phyloP scores from a whole-genome alignment of 257 asterid species.

The Solanum arcanum region DNA sequence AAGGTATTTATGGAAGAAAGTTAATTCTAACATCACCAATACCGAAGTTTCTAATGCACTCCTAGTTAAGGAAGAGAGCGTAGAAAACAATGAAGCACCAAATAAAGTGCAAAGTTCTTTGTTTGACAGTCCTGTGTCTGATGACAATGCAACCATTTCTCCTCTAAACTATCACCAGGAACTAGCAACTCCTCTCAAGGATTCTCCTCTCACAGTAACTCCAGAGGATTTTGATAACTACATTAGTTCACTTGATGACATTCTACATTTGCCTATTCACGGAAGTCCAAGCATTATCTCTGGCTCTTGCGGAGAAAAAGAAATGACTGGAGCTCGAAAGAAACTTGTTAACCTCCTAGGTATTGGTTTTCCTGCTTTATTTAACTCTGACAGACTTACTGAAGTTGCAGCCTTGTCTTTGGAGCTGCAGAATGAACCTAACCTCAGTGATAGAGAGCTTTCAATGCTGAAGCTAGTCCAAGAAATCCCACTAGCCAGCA shows the following conservation, averaged over 20 bases:
- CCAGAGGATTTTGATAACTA: slow-evolving; percentile 22
- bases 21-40: not conserved
- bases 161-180: not conserved
- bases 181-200: not conserved
- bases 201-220: slow-evolving; percentile 1
- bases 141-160: not conserved
- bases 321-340: slow-evolving; percentile 6
- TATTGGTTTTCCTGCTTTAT: slow-evolving; percentile 12
- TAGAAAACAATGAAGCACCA: not conserved
- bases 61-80: not conserved
- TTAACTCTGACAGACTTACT: slow-evolving; percentile 9
- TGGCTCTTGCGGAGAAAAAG: not conserved
- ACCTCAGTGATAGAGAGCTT: slow-evolving; percentile 11
- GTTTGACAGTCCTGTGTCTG: not conserved
- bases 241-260: slow-evolving; percentile 29
- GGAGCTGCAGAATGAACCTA: slow-evolving; percentile 20
- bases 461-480: slow-evolving; percentile 22
- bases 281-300: not conserved
- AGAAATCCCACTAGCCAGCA: slow-evolving; percentile 16
- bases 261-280: slow-evolving; percentile 4
- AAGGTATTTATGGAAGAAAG: not conserved
- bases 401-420: slow-evolving; percentile 8
- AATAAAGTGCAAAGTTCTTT: not conserved
- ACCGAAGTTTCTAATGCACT: not conserved
- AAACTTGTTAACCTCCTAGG: slow-evolving; percentile 23